A percentile compares a stretch with the other conserved stretches of the same genome.
phyloP scores from a whole-genome alignment of 2,329 filamentous ascomycete species.

The Amphichorda felina region DNA sequence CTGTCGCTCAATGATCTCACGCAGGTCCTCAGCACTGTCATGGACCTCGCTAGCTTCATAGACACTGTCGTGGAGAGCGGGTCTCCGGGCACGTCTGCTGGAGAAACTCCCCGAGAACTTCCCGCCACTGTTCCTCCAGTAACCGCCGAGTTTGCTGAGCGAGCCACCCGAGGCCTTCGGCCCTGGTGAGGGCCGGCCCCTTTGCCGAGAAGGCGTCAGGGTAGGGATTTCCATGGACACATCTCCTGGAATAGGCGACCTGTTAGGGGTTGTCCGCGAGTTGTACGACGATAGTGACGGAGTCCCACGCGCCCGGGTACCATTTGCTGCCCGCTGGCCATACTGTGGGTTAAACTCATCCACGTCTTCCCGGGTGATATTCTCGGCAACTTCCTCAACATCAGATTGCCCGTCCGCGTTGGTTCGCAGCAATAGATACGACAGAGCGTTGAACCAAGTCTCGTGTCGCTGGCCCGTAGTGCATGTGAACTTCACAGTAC shows the following conservation, averaged over 20 bases:
- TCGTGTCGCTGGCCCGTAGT: conserved; percentile 90
- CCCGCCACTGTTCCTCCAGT: conserved; percentile 38
- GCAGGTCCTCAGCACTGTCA: conserved; percentile 74
- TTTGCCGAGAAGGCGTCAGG: conserved; percentile 36
- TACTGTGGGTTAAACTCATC: conserved; percentile 73
- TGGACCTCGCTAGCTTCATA: conserved; percentile 53
- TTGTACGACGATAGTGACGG: conserved; percentile 71
- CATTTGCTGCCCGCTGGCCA: conserved; percentile 12
- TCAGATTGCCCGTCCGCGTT: conserved; percentile 50
- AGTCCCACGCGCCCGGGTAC: conserved; percentile 39
- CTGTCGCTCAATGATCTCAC: conserved; percentile 67
- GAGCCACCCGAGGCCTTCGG: conserved; percentile 24
- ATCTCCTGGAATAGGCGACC: conserved; percentile 40
- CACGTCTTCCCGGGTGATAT: conserved; percentile 49
- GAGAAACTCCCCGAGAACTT: conserved; percentile 36
- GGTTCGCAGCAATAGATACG: conserved; percentile 77
- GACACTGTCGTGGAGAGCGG: conserved; percentile 24
- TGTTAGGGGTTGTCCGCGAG: conserved; percentile 57
- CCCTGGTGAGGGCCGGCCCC: conserved; percentile 9
- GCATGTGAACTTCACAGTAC: conserved; percentile 87
- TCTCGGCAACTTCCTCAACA: conserved; percentile 44
- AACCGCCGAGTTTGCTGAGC: conserved; percentile 46
- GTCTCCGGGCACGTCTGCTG: conserved; percentile 40
- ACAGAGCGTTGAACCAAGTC: conserved; percentile 96
- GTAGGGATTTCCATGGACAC: conserved; percentile 42